Conservation (phyloP, 805 yeast genomes). For the Metschnikowia cerradonensis region DNA sequence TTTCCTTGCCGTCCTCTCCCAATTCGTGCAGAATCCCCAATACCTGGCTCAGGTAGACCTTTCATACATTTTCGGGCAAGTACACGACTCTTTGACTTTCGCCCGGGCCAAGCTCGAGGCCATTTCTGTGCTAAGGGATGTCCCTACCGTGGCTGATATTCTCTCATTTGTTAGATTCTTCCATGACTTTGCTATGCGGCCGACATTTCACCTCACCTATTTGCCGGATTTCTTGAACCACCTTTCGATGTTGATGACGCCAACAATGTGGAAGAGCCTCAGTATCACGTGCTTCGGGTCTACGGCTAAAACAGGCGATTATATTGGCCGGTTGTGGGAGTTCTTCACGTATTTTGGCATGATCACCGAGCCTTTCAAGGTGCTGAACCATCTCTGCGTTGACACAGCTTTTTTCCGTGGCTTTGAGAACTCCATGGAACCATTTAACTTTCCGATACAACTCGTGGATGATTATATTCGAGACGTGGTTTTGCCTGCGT, state of each 20-base stretch:
- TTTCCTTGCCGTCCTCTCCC: constrained; percentile 14
- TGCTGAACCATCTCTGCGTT: constrained; percentile 7
- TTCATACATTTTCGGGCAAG: constrained; percentile 9
- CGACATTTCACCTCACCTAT: constrained; percentile 4
- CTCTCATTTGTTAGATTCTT: constrained; percentile 8
- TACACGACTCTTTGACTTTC: constrained; percentile 6
- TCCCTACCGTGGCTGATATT: constrained; percentile 9
- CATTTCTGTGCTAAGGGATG: constrained; percentile 4
- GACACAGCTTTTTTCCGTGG: constrained; percentile 13
- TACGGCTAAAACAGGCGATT: constrained; percentile 4
- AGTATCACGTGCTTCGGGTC: constrained; percentile 12
- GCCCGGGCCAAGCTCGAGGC: constrained; percentile 6
- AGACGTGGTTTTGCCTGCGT: constrained; percentile 10
- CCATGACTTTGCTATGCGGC: constrained; percentile 9
- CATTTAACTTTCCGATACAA: constrained; percentile 8
- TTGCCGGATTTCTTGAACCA: constrained; percentile 8
- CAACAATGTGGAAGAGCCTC: constrained; percentile 9
- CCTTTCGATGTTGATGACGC: constrained; percentile 6
- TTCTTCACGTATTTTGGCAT: constrained; percentile 8
- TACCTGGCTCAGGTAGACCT: constrained; percentile 7
- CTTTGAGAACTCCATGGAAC: constrained; percentile 9
- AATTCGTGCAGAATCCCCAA: constrained; percentile 7
- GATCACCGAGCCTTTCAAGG: constrained; percentile 6
- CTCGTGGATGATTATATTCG: constrained; percentile 12
- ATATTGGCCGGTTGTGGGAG: constrained; percentile 14